A percentile compares a stretch with the other conserved stretches of the same genome.
Evolutionary conservation across 768 basidiomycete genomes (phyloP).

Genomic region (Flagelloscypha sp.): DNA sequence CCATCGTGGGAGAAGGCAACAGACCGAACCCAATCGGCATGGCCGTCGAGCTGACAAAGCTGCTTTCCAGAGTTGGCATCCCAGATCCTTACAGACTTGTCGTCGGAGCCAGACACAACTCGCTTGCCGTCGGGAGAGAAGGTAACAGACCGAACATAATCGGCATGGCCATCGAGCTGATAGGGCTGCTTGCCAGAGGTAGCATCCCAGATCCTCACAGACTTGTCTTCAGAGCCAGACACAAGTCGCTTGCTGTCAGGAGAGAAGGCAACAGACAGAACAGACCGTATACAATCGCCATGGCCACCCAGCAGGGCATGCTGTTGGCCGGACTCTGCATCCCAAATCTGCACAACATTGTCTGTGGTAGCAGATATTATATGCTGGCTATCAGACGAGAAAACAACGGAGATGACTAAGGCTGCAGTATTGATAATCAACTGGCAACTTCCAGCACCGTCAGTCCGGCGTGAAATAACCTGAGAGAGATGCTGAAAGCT

Average conservation of each 20-base stretch:
- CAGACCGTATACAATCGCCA: no score
- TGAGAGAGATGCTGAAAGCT: no score
- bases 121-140: constrained; percentile 10
- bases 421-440: no score
- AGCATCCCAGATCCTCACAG: constrained; percentile 8
- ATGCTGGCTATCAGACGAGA: no score
- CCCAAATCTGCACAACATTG: no score
- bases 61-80: constrained; percentile 6
- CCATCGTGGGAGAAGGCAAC: constrained; percentile 14
- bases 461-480: no score
- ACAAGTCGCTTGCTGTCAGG: constrained; percentile 8
- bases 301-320: no score
- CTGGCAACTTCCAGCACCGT: no score
- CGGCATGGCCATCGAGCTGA: neutral
- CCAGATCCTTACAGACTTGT: constrained; percentile 9
- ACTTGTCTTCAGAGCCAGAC: constrained; percentile 6
- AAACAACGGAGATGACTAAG: no score
- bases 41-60: constrained; percentile 10
- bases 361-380: no score
- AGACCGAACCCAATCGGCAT: constrained; percentile 7
- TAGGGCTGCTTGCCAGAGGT: constrained; percentile 2
- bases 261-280: constrained; percentile 7
- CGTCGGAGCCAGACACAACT: constrained; percentile 8
- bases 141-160: constrained; percentile 3
- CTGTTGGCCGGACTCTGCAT: no score